Evolutionary conservation across 257 asterid genomes (phyloP).

Genomic region (Rehmannia glutinosa): DNA sequence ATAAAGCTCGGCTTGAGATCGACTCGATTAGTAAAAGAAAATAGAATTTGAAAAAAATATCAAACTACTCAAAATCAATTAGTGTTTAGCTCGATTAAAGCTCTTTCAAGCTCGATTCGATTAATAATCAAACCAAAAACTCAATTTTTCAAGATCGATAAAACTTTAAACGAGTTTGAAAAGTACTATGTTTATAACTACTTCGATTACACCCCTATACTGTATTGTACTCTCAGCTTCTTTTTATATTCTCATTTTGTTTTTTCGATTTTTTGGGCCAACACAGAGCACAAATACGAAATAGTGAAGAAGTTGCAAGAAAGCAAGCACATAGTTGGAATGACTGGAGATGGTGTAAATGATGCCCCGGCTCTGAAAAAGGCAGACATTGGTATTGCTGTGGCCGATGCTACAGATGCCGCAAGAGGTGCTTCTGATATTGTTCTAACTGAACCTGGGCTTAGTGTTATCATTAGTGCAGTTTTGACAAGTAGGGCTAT

Average conservation of each 20-base stretch:
- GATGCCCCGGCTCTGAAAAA: conserved; percentile 96
- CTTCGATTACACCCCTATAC: neutral
- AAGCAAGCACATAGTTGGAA: conserved; percentile 84
- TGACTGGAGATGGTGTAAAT: conserved; percentile 98
- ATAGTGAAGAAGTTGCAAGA: conserved; percentile 95
- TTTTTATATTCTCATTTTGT: neutral
- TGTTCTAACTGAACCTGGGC: conserved; percentile 92
- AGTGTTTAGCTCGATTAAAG: too few relatives aligned
- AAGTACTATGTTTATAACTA: too few relatives aligned
- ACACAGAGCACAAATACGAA: conserved; percentile 97
- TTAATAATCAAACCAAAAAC: too few relatives aligned
- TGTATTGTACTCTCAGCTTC: neutral
- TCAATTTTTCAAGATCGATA: too few relatives aligned
- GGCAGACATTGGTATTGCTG: conserved; percentile 96
- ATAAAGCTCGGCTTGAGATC: too few relatives aligned
- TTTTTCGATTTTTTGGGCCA: neutral
- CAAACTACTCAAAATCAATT: too few relatives aligned
- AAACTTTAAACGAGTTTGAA: too few relatives aligned
- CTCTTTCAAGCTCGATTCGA: too few relatives aligned
- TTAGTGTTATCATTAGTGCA: conserved; percentile 89
- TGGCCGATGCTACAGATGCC: conserved; percentile 95
- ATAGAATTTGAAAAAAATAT: too few relatives aligned
- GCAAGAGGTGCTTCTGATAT: conserved; percentile 93
- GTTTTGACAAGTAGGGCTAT: conserved; percentile 92
- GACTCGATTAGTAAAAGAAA: too few relatives aligned